Evolutionary conservation across 2,329 filamentous ascomycete species (phyloP).

Genomic region (Incumbomyces delicatus): DNA sequence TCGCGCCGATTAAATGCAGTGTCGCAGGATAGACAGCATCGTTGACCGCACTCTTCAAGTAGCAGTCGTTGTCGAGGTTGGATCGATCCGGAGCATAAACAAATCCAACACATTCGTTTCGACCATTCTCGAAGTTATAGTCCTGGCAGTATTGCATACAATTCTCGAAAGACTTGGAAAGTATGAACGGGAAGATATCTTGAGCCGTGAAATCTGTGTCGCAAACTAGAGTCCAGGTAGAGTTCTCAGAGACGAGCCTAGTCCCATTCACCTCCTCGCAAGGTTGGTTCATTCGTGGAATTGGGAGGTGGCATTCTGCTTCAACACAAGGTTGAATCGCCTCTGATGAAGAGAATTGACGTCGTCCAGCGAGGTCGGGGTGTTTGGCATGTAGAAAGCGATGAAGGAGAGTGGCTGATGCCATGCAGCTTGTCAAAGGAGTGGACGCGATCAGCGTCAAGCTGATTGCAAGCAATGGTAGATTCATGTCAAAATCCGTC

Average conservation of each 20-base stretch:
- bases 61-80: slow-evolving; percentile 22
- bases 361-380: slow-evolving; percentile 8
- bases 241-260: slow-evolving; percentile 7
- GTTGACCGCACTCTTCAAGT: slow-evolving; percentile 22
- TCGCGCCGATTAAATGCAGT: slow-evolving; percentile 20
- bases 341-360: slow-evolving; percentile 4
- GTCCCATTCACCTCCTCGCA: slow-evolving; percentile 21
- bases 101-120: slow-evolving; percentile 17
- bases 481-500: slow-evolving; percentile 5
- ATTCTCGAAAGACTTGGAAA: slow-evolving; percentile 19
- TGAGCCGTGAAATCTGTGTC: slow-evolving; percentile 21
- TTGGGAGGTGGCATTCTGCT: slow-evolving; percentile 1
- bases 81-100: slow-evolving; percentile 21
- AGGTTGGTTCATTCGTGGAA: neutral
- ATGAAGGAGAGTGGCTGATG: slow-evolving; percentile 6
- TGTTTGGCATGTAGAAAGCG: slow-evolving; percentile 1
- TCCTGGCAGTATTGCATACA: slow-evolving; percentile 22
- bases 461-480: slow-evolving; percentile 8
- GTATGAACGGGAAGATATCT: slow-evolving; percentile 22
- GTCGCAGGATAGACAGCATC: slow-evolving; percentile 15
- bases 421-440: slow-evolving; percentile 2
- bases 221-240: slow-evolving; percentile 21
- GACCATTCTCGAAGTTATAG: slow-evolving; percentile 16
- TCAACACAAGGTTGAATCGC: slow-evolving; percentile 4
- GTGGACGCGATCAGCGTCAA: slow-evolving; percentile 12